Conservation (phyloP, 441 rosid genomes). For the Cnidoscolus chayamansa region DNA sequence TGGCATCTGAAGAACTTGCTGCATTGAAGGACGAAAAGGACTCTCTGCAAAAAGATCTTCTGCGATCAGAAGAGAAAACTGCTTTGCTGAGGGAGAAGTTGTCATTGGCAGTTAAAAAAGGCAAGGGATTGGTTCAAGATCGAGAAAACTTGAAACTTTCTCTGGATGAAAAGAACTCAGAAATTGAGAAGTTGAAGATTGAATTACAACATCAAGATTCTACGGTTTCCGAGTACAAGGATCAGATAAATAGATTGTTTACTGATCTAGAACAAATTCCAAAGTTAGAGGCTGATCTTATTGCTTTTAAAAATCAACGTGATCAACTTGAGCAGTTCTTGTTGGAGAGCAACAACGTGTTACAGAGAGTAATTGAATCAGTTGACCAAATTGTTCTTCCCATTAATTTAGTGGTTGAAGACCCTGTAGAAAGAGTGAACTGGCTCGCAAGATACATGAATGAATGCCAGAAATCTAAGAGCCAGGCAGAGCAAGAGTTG, state of each 20-base stretch:
- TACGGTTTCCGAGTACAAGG: conserved; percentile 46
- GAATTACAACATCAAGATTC: conserved; percentile 56
- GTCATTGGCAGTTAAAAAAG: conserved; percentile 93
- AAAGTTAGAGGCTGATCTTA: conserved; percentile 63
- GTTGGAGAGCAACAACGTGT: conserved; percentile 51
- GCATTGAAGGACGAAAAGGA: conserved; percentile 55
- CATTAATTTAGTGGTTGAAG: conserved; percentile 41
- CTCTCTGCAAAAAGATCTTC: conserved; percentile 59
- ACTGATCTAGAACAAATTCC: conserved; percentile 50
- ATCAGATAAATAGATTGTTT: conserved; percentile 52
- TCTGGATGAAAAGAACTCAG: conserved; percentile 66
- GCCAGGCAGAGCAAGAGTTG: conserved; percentile 50
- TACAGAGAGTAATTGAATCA: conserved; percentile 51
- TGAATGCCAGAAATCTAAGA: conserved; percentile 57
- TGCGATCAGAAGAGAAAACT: conserved; percentile 79
- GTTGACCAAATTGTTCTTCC: conserved; percentile 53
- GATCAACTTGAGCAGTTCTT: conserved; percentile 65
- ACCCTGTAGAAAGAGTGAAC: conserved; percentile 61
- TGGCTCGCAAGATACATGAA: conserved; percentile 52
- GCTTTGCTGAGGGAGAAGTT: conserved; percentile 74
- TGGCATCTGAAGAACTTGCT: conserved; percentile 43
- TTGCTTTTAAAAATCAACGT: conserved; percentile 42
- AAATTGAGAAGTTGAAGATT: conserved; percentile 59
- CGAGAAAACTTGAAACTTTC: conserved; percentile 63
- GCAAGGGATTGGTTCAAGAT: conserved; percentile 91